These are phyloP conservation scores for Calonectria crousiana DNA, from an alignment of 2,329 filamentous ascomycete genomes.

Conservation along the genomic window DNA sequence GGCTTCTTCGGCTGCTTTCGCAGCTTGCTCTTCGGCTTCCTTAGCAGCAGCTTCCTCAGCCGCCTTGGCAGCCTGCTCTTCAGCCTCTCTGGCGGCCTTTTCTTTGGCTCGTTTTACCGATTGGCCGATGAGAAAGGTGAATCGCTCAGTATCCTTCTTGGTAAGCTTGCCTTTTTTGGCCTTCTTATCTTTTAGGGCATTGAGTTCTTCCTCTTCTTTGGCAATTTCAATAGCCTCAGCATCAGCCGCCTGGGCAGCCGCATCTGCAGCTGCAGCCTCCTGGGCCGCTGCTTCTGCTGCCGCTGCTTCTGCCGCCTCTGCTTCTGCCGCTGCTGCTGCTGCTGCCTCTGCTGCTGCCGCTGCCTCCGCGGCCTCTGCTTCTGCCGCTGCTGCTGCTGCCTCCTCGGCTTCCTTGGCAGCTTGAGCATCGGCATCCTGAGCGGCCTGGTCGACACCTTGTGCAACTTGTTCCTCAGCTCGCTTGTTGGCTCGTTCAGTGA, in stretches of 20 bases:
- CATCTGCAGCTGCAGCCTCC: slow-evolving; percentile 31
- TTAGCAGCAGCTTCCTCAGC: slow-evolving; percentile 27
- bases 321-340: slow-evolving; percentile 19
- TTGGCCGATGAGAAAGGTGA: slow-evolving; percentile 35
- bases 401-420: slow-evolving; percentile 45
- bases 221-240: slow-evolving; percentile 32
- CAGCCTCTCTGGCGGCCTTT: slow-evolving; percentile 35
- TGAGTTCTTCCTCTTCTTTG: slow-evolving; percentile 42
- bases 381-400: slow-evolving; percentile 29
- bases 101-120: slow-evolving; percentile 39
- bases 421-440: slow-evolving; percentile 46
- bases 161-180: slow-evolving; percentile 50
- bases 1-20: slow-evolving; percentile 42
- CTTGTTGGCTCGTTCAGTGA: slow-evolving; percentile 29
- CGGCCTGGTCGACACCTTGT: slow-evolving; percentile 44
- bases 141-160: slow-evolving; percentile 38
- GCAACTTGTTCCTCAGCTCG: slow-evolving; percentile 45
- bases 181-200: slow-evolving; percentile 38
- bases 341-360: slow-evolving; percentile 26
- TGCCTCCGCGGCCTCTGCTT: slow-evolving; percentile 24
- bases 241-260: slow-evolving; percentile 32
- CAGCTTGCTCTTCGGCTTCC: slow-evolving; percentile 25
- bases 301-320: slow-evolving; percentile 21
- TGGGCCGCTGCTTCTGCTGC: neutral
- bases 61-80: slow-evolving; percentile 30